phyloP scores from a whole-genome alignment of 495 filamentous ascomycete genomes.

The Lasiosphaeriaceae sp. region DNA sequence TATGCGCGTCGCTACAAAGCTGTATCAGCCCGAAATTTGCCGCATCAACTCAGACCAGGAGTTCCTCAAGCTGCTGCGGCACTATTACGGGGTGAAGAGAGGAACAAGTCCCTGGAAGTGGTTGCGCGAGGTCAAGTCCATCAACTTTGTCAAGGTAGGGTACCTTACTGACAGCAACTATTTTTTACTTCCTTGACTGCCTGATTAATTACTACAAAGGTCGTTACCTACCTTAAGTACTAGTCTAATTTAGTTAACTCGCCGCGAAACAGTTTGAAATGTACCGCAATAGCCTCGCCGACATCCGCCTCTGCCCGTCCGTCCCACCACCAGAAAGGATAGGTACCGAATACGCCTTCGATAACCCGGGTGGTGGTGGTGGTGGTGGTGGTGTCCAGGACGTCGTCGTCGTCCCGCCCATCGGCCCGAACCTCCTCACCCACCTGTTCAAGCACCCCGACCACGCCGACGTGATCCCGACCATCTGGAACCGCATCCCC shows the following conservation, averaged over 20 bases:
- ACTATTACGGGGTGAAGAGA: not conserved
- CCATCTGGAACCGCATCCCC: conserved; percentile 2
- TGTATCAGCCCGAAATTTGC: conserved; percentile 11
- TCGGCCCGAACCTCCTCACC: conserved; percentile 3
- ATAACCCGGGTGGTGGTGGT: not conserved
- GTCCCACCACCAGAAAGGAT: conserved; percentile 3
- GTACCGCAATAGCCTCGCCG: conserved; percentile 5
- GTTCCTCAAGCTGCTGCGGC: conserved; percentile 4
- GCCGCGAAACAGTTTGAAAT: conserved; percentile 6
- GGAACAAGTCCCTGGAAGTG: conserved; percentile 5
- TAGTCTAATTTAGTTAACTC: not conserved
- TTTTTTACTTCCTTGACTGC: not conserved
- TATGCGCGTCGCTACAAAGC: conserved; percentile 3
- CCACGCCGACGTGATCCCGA: conserved; percentile 3
- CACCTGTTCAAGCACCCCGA: conserved; percentile 11
- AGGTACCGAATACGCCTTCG: conserved; percentile 3
- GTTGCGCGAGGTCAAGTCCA: conserved; percentile 1
- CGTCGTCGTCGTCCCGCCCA: conserved; percentile 1
- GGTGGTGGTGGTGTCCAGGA: not conserved
- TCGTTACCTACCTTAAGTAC: not conserved
- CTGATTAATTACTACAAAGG: not conserved
- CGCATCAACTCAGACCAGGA: conserved; percentile 12
- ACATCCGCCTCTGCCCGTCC: conserved; percentile 1
- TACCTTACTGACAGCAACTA: no score
- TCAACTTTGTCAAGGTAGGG: conserved; percentile 10